Base-by-base conservation (phyloP, 805 yeast species). In the Hanseniaspora hatyaiensis region DNA sequence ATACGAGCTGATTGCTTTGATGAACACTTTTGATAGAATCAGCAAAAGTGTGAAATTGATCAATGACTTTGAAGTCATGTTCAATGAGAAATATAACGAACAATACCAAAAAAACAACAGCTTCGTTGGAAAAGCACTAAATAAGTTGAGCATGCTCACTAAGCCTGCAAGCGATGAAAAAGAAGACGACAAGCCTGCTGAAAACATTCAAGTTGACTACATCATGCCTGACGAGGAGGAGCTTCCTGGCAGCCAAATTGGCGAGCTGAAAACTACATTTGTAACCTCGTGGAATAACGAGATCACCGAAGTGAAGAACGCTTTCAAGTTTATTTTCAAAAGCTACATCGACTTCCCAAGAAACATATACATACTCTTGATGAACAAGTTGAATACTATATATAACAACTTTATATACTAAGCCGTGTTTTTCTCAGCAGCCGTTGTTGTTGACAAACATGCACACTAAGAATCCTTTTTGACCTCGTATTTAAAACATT, bases 1-100 rank as follows among this genome's bases (percentile, higher is more conserved):
- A 55, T 78, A 84, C 51, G 99, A 92, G 65, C 67, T 92, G 51
- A 89, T 89, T 45, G 94, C 96, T 1, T 73, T 92, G 54, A 68
- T 92, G 57, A 92, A 92, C 66, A 89, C 97, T 0, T 86, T 86
- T 65, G 96, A 88, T 58, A 75, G 97, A 56, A 71, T 92, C 50
- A 82, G 96, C 3, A 86, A 86, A 65, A 82, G 95, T 29, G 70
- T 92, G 24, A 74, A 71, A 50, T 76, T 94, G 23, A 78, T 88
- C 43, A 75, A 75, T 52, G 73, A 76, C 55, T 92, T 92, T 65
- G 80, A 78, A 59, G 57, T 57, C 26, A 57, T 80, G 65, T 79
- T 77, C 53, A 55, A 58, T 57, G 64, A 64, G 31, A 62, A 59
- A 48, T 39, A 57, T 29, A 54, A 55, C 11, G 54, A 54, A 3